A percentile compares a stretch with the other conserved stretches of the same genome.
Evolutionary conservation across 2,329 filamentous ascomycete genomes (phyloP).

Genomic region (Diplodia sapinea): DNA sequence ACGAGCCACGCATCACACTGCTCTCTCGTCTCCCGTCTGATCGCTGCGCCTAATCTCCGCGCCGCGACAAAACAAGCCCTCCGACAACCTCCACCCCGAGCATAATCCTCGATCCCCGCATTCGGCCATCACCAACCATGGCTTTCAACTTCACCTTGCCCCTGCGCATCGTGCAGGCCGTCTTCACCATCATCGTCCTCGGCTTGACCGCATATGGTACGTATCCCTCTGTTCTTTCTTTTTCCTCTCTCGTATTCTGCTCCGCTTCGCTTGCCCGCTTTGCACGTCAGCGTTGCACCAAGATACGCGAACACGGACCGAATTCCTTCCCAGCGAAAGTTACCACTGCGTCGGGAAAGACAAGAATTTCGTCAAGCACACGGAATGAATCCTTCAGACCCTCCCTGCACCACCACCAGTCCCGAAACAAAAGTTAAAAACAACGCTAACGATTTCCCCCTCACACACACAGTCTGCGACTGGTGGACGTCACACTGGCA

Average conservation of each 20-base stretch:
- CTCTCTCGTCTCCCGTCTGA: not conserved
- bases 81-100: not conserved
- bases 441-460: not conserved
- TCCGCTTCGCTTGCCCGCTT: not conserved
- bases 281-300: not conserved
- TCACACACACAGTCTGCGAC: slow-evolving; percentile 65
- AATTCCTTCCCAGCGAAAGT: not conserved
- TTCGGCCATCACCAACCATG: slow-evolving; percentile 48
- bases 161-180: slow-evolving; percentile 68
- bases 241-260: not conserved
- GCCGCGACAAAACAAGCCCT: not conserved
- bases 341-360: not conserved
- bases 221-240: slow-evolving; percentile 39
- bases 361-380: not conserved
- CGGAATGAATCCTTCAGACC: not conserved
- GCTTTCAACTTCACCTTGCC: slow-evolving; percentile 63
- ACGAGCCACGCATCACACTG: not conserved
- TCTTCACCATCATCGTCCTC: slow-evolving; percentile 76
- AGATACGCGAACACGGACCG: not conserved
- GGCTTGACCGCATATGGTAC: slow-evolving; percentile 76
- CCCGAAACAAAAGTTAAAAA: not conserved
- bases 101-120: too few relatives aligned
- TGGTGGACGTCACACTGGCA: slow-evolving; percentile 60
- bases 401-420: not conserved
- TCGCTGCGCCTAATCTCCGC: not conserved